Evolutionary conservation across 2,329 filamentous ascomycete genomes (phyloP).

Genomic region (Phialophora macrospora): DNA sequence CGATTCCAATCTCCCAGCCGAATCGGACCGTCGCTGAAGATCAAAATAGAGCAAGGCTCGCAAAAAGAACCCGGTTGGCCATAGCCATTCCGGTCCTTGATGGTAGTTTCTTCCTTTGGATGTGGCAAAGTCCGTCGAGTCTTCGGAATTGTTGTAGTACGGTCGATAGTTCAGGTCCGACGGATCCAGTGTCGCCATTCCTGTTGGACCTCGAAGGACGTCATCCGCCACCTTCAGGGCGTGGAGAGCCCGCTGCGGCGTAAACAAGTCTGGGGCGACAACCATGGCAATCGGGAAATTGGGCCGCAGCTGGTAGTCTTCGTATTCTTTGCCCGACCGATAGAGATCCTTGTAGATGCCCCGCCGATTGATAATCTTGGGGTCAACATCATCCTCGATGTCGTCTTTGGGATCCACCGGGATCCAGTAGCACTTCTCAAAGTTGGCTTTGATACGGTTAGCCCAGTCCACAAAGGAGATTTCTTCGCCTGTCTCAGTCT

Average conservation of each 20-base stretch:
- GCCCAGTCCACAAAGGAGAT: constrained; percentile 83
- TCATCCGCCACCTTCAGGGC: constrained; percentile 81
- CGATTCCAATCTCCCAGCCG: constrained; percentile 76
- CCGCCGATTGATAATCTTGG: constrained; percentile 79
- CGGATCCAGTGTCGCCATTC: constrained; percentile 95
- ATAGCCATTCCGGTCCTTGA: constrained; percentile 96
- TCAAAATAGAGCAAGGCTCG: constrained; percentile 91
- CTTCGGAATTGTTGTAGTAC: constrained; percentile 93
- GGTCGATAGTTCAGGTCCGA: constrained; percentile 90
- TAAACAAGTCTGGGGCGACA: constrained; percentile 86
- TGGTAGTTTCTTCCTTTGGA: constrained; percentile 97
- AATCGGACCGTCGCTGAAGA: constrained; percentile 69
- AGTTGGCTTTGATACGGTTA: constrained; percentile 76
- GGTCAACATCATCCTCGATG: constrained; percentile 80
- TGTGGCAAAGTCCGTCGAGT: constrained; percentile 87
- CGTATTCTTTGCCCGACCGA: constrained; percentile 89
- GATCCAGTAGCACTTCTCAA: constrained; percentile 91
- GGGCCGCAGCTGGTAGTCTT: constrained; percentile 93
- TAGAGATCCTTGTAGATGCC: constrained; percentile 99
- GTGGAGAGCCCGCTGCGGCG: constrained; percentile 74
- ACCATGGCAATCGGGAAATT: constrained; percentile 98
- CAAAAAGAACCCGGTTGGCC: constrained; percentile 95
- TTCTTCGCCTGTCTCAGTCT: constrained; percentile 62
- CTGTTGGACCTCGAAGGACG: constrained; percentile 79
- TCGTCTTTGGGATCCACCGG: constrained; percentile 68